Base-by-base conservation (phyloP, 768 basidiomycete species). In the Cystobasidiopsis lactophilus region DNA sequence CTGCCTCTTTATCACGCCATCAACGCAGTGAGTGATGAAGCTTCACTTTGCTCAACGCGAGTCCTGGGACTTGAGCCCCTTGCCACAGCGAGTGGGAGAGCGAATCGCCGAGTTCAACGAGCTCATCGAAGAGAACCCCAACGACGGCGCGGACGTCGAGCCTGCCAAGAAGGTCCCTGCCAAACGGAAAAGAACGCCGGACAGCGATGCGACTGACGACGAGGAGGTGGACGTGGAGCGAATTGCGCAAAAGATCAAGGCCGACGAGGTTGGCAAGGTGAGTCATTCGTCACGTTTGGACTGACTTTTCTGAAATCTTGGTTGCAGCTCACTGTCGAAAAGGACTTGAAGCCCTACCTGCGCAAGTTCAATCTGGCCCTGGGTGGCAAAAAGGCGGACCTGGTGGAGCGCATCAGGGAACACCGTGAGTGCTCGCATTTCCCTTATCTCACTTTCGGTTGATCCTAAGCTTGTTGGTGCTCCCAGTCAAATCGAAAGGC, bases 351-450 rank as follows among this genome's bases (percentile, higher is more conserved):
- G 40, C 3, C n/a, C 3, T 50, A 30, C 0, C 35, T 53, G 16
- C 52, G 33, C 45, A 18, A 4, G 14, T 21, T 56, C 39, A 21
- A n/a, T 1, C 37, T 50, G 41, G 43, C 47, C 18, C 27, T 30
- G 39, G 26, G 31, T 5, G 57, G 57, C 16, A 37, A 21, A 2
- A 57, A 60, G 53, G 27, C 16, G 4, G 57, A 57, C 5, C 30
- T 60, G 29, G 0, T 51, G 18, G 50, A 52, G 23, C 14, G 53
- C 1, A 46, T 39, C 1, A 11, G 31, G 3, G 49, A 2, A 30
- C 7, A 47, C 29, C 29, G 45, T 47, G 24, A 26, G 45, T 27
- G 24, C 21, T 26, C 24, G n/a, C n/a, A n/a, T n/a, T n/a, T n/a
- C n/a, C n/a, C n/a, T n/a, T n/a, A n/a, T n/a, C n/a, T n/a, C n/a